These are phyloP conservation scores for Helotiales sp. DNA, from an alignment of 2,329 filamentous ascomycete species.

Conservation along the genomic window DNA sequence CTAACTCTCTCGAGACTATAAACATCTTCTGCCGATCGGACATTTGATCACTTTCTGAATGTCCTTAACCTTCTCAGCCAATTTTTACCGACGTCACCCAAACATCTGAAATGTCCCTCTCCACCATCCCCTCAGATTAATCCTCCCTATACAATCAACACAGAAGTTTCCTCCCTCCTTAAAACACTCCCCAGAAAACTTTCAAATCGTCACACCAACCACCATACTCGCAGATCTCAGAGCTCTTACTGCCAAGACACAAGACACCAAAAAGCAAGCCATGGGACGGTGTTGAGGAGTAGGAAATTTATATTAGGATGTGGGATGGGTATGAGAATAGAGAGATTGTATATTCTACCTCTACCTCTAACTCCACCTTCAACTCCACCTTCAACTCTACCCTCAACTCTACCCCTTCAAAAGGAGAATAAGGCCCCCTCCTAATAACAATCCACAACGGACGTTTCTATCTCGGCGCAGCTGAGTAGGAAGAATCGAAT, in stretches of 20 bases:
- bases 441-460: slow-evolving; percentile 38
- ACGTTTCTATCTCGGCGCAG: slow-evolving; percentile 36
- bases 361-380: too few relatives aligned
- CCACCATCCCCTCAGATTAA: neutral
- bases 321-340: neutral
- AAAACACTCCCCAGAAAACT: neutral
- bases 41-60: too few relatives aligned
- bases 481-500: slow-evolving; percentile 34
- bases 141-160: neutral
- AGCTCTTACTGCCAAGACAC: neutral
- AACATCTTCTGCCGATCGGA: too few relatives aligned
- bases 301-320: neutral
- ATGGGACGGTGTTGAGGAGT: neutral
- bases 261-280: neutral
- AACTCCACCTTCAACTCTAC: too few relatives aligned
- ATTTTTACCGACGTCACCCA: too few relatives aligned
- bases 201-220: neutral
- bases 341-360: neutral
- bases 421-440: slow-evolving; percentile 21
- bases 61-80: too few relatives aligned
- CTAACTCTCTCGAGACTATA: too few relatives aligned
- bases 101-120: neutral
- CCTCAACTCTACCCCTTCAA: too few relatives aligned
- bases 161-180: neutral
- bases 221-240: neutral